Percentiles rank a stretch among this genome's conserved stretches.
phyloP scores from a whole-genome alignment of 1,284 basidiomycete species.

The Cystobasidiaceae sp. region DNA sequence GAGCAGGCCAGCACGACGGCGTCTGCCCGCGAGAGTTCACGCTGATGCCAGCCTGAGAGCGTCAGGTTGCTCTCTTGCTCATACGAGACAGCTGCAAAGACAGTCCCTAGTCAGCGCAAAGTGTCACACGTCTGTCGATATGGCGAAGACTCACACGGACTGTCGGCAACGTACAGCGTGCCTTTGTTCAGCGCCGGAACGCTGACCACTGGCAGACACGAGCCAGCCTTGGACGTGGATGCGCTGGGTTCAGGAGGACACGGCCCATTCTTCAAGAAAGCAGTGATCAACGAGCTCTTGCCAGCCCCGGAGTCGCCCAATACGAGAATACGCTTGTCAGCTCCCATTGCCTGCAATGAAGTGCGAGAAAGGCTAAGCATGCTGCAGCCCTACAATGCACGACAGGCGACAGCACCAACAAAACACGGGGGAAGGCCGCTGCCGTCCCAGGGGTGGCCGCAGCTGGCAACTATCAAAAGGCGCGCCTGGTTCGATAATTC shows the following conservation, averaged over 20 bases:
- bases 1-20: conserved; percentile 15
- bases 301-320: conserved; percentile 12
- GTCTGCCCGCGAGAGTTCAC: conserved; percentile 13
- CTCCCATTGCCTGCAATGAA: background rate
- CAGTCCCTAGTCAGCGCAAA: background rate
- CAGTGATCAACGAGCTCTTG: conserved; percentile 19
- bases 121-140: background rate
- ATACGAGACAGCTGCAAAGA: background rate
- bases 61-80: background rate
- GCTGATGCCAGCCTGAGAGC: conserved; percentile 1
- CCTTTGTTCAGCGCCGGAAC: conserved; percentile 14
- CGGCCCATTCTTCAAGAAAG: conserved; percentile 25
- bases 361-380: background rate
- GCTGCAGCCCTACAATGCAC: background rate
- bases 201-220: conserved; percentile 21
- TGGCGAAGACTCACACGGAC: background rate
- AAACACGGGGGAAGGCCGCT: no score
- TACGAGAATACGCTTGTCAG: conserved; percentile 17
- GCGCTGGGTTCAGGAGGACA: background rate
- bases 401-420: background rate
- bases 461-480: no score
- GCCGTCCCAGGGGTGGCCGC: no score
- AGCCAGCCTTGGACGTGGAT: background rate
- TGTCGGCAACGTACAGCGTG: conserved; percentile 24
- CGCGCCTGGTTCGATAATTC: background rate